These are phyloP conservation scores for Hypoxylon cercidicola DNA, from an alignment of 495 filamentous ascomycete genomes.

Conservation along the genomic window DNA sequence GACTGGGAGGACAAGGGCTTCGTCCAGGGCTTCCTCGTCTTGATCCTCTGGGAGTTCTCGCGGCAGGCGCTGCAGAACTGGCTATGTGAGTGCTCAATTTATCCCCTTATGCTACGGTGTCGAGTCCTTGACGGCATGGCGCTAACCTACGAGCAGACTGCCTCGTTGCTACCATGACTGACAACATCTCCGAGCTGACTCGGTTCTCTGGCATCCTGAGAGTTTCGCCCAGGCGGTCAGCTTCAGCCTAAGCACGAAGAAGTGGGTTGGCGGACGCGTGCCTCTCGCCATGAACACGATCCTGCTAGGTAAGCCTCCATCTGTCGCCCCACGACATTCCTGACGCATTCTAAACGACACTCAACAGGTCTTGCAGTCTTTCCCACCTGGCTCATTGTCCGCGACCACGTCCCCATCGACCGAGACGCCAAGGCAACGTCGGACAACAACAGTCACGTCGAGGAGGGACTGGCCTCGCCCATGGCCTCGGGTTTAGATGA, in stretches of 20 bases:
- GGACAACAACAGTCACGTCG: conserved; percentile 14
- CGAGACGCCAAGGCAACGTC: conserved; percentile 11
- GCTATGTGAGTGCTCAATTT: conserved; percentile 40
- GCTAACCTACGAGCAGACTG: conserved; percentile 21
- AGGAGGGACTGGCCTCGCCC: conserved; percentile 14
- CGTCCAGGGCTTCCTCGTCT: conserved; percentile 56
- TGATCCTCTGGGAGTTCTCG: conserved; percentile 60
- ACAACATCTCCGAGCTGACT: conserved; percentile 45
- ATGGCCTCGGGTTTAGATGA: conserved; percentile 2
- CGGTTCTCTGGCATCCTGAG: conserved; percentile 46
- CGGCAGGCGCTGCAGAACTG: conserved; percentile 60
- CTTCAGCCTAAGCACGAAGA: conserved; percentile 44
- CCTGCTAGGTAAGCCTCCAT: conserved; percentile 50
- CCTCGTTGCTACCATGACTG: conserved; percentile 30
- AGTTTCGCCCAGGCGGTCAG: conserved; percentile 28
- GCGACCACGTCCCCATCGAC: conserved; percentile 32
- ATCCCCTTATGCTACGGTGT: too few species aligned
- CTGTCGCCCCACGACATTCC: background rate
- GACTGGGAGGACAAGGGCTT: conserved; percentile 56
- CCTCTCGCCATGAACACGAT: conserved; percentile 63
- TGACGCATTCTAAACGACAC: background rate
- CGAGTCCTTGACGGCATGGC: too few species aligned
- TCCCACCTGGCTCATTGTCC: conserved; percentile 42
- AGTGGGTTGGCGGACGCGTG: conserved; percentile 60
- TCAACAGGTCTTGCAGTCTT: conserved; percentile 30